Evolutionary conservation across 208 protist species (phyloP), one percentile per base, ranked within the genome.

Genomic region (Acanthamoeba rhysodes): DNA sequence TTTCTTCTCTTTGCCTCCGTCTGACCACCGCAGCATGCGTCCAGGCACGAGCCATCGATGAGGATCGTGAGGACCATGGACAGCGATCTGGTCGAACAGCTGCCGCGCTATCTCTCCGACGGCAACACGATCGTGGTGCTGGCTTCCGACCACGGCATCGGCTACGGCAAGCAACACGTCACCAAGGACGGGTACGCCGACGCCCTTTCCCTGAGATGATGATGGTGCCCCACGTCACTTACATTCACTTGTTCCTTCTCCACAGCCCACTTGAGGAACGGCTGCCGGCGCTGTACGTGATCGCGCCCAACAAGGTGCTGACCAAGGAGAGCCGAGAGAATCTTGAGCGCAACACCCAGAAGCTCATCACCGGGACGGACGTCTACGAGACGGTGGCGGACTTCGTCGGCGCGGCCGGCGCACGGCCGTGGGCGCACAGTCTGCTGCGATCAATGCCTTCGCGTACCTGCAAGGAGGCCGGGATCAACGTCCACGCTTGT

Each of bases 1-100:
- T n/a, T n/a, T n/a, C 6, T 27, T 29, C 9, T 12, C 0, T 24
- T 68, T n/a, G 24, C 27, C 7, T 74, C 32, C 9, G 32, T 22
- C 1, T 37, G 16, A 80, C 72, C 18, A 45, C 8, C 72, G 53
- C 12, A 16, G 12, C 53, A 12, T 59, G 18, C 7, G 16, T 16
- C 27, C 72, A 85, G 78, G 27, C 78, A 85, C 78, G 78, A 85
- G 48, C 78, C 78, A 41, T 85, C 78, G 20, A 85, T 85, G 78
- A 9, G 45, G 24, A 59, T 85, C 78, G 18, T 85, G 78, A 27
- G 78, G 9, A 85, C 78, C 41, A 85, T 85, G 78, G 78, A 85
- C 48, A 22, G 62, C 10, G 78, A 85, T 32, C 78, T 85, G 45
- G 78, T 85, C 48, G 29, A 50, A 9, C 45, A 37, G 20, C 48